phyloP scores from a whole-genome alignment of 768 basidiomycete species.

The Crepidotus variabilis region DNA sequence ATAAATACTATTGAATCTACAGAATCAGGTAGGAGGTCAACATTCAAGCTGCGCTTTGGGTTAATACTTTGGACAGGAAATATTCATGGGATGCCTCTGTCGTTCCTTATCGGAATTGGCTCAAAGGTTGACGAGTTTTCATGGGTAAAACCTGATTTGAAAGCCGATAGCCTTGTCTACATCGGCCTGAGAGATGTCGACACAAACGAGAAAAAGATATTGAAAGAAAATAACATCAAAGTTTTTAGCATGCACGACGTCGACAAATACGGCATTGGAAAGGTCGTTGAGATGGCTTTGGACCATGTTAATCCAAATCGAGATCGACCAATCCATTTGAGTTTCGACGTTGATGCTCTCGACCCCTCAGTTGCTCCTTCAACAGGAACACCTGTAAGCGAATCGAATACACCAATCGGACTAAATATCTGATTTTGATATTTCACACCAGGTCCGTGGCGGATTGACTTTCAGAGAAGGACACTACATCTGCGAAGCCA shows the following conservation, averaged over 20 bases:
- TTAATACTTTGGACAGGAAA: constrained; percentile 53
- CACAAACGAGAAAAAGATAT: constrained; percentile 79
- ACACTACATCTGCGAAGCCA: constrained; percentile 95
- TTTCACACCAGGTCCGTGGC: constrained; percentile 66
- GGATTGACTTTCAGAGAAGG: constrained; percentile 96
- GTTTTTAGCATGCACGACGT: constrained; percentile 92
- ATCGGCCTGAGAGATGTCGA: constrained; percentile 96
- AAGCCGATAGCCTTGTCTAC: constrained; percentile 82
- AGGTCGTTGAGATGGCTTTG: constrained; percentile 94
- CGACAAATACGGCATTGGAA: constrained; percentile 88
- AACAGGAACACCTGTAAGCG: constrained; percentile 84
- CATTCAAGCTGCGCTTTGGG: not conserved
- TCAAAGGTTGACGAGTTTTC: constrained; percentile 37
- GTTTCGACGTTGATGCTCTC: constrained; percentile 94
- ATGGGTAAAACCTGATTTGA: constrained; percentile 62
- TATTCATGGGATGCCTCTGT: constrained; percentile 97
- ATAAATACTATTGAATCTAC: constrained; percentile 90
- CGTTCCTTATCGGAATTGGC: constrained; percentile 77
- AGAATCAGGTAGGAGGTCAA: constrained; percentile 52
- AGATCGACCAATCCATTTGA: constrained; percentile 86
- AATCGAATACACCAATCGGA: not conserved
- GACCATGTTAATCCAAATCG: constrained; percentile 88
- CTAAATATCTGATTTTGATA: constrained; percentile 6
- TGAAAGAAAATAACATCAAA: constrained; percentile 77
- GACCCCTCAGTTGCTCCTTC: constrained; percentile 96